A percentile compares a stretch with the other conserved stretches of the same genome.
These are phyloP conservation scores for Ceratocystis variospora DNA, from an alignment of 2,329 filamentous ascomycete species.

Conservation along the genomic window DNA sequence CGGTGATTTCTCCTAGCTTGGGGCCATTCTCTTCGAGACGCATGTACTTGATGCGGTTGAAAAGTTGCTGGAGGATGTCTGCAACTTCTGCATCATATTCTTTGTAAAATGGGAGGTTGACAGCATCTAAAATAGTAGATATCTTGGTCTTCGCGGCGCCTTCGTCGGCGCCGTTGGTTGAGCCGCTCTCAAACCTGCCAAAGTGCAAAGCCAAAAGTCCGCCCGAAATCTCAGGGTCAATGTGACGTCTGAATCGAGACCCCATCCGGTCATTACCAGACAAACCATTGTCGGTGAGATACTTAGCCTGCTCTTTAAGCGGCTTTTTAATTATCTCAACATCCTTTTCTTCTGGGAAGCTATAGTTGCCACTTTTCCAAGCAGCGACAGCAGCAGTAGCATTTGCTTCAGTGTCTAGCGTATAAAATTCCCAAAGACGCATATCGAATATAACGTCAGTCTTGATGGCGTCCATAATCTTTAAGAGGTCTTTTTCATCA, in stretches of 20 bases:
- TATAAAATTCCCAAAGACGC: constrained; percentile 88
- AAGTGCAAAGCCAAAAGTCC: constrained; percentile 24
- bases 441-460: constrained; percentile 62
- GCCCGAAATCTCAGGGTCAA: constrained; percentile 58
- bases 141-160: constrained; percentile 37
- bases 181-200: constrained; percentile 37
- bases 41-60: constrained; percentile 88
- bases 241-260: constrained; percentile 58
- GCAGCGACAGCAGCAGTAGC: constrained; percentile 53
- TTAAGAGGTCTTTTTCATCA: constrained; percentile 55
- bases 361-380: constrained; percentile 52
- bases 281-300: constrained; percentile 56
- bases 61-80: constrained; percentile 79
- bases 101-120: constrained; percentile 79
- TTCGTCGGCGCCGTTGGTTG: constrained; percentile 33
- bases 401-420: constrained; percentile 63
- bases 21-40: constrained; percentile 87
- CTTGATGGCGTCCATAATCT: constrained; percentile 75
- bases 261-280: constrained; percentile 60
- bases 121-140: constrained; percentile 56
- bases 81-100: constrained; percentile 78
- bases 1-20: constrained; percentile 64
- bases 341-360: constrained; percentile 34
- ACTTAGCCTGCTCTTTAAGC: constrained; percentile 38
- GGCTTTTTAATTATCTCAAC: constrained; percentile 19